Conservation (phyloP, 1,284 basidiomycete genomes). For the Mycosarcoma mackinlayi region DNA sequence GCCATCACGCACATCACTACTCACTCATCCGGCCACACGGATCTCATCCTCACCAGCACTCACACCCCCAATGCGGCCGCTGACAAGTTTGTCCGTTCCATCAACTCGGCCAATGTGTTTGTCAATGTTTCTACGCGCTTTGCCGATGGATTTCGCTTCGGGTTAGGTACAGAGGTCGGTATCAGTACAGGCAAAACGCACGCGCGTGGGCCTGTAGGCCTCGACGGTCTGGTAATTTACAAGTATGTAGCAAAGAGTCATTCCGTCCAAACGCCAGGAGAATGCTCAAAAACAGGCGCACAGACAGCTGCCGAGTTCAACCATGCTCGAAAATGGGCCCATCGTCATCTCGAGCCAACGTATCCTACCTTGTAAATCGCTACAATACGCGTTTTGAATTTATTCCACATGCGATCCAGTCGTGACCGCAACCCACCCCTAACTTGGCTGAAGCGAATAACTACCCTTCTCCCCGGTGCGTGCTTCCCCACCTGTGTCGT, state of each 20-base stretch:
- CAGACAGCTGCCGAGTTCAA: conserved; percentile 44
- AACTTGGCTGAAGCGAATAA: too few species aligned
- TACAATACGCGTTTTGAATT: too few species aligned
- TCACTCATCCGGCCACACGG: conserved; percentile 95
- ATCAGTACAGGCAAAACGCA: conserved; percentile 97
- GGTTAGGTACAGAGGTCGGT: conserved; percentile 97
- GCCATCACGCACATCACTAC: conserved; percentile 91
- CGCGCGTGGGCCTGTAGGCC: conserved; percentile 92
- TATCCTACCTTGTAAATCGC: conserved; percentile 28
- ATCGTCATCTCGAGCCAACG: conserved; percentile 8
- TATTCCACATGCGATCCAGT: too few species aligned
- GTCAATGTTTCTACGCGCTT: conserved; percentile 96
- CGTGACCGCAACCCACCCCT: too few species aligned
- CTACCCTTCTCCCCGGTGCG: too few species aligned
- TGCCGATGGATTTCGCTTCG: conserved; percentile 95
- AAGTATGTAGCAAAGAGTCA: conserved; percentile 58
- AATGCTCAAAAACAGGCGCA: conserved; percentile 3
- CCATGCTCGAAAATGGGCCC: conserved; percentile 20
- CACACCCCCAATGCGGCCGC: conserved; percentile 69
- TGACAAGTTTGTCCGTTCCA: conserved; percentile 81
- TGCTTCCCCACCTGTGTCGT: too few species aligned
- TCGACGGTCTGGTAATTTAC: conserved; percentile 77
- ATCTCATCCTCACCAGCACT: conserved; percentile 76
- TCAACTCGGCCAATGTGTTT: conserved; percentile 92
- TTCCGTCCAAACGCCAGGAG: not conserved